phyloP scores from a whole-genome alignment of 2,329 filamentous ascomycete species.

The Colletotrichum caudatum region DNA sequence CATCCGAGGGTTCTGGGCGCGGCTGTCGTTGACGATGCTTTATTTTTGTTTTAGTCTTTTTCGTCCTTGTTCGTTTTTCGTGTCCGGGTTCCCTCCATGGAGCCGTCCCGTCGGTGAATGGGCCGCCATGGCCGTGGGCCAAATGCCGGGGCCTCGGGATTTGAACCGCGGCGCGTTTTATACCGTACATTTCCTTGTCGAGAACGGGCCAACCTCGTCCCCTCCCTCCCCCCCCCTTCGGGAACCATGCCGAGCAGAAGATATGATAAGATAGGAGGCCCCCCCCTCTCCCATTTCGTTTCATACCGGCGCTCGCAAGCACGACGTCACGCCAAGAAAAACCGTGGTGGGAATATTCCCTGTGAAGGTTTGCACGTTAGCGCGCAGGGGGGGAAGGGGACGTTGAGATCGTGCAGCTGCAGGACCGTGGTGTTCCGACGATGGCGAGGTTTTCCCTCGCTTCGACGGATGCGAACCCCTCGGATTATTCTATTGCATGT shows the following conservation, averaged over 20 bases:
- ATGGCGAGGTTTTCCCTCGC: background rate
- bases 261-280: background rate
- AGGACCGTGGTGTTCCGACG: background rate
- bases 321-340: background rate
- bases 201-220: background rate
- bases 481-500: background rate
- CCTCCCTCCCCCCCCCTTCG: background rate
- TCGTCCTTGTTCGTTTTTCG: too few relatives aligned
- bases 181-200: background rate
- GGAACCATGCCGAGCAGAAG: background rate
- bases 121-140: constrained; percentile 18
- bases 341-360: background rate
- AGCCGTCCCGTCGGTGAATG: constrained; percentile 28
- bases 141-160: constrained; percentile 38
- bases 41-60: background rate
- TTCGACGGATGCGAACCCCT: background rate
- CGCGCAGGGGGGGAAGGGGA: background rate
- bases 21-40: constrained; percentile 16
- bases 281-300: background rate
- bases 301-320: background rate
- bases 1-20: background rate
- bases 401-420: background rate
- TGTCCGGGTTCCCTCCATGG: background rate
- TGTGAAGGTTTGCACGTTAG: background rate
- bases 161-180: constrained; percentile 19